Conservation (phyloP, 192 early-diverging fungal genomes). For the Backusella westeae region DNA sequence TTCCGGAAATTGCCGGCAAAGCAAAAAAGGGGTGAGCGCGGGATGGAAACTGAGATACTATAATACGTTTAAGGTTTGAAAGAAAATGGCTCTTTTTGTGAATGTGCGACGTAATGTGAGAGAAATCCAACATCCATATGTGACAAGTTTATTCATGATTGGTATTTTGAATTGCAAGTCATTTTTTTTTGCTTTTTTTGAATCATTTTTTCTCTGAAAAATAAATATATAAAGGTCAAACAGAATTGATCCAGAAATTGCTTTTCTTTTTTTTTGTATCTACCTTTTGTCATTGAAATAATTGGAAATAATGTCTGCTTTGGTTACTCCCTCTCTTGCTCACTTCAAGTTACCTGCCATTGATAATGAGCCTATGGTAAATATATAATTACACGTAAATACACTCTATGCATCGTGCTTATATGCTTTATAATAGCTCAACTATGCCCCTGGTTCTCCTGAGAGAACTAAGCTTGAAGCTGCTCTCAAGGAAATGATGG, state of each 20-base stretch:
- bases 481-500: conserved; percentile 76
- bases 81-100: neutral
- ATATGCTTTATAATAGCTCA: conserved; percentile 38
- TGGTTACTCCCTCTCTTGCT: conserved; percentile 60
- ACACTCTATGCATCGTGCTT: neutral
- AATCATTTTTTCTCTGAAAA: neutral
- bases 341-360: conserved; percentile 80
- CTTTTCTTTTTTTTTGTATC: neutral
- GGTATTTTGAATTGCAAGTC: conserved; percentile 1
- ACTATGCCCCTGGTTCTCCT: conserved; percentile 70
- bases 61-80: neutral
- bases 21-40: neutral
- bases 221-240: neutral
- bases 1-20: conserved; percentile 2
- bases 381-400: neutral
- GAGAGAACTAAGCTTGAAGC: conserved; percentile 73
- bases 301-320: neutral
- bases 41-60: neutral
- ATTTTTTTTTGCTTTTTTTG: neutral
- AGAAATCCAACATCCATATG: neutral
- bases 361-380: conserved; percentile 84
- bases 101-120: neutral
- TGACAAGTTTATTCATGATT: neutral
- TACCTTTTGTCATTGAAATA: neutral
- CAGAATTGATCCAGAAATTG: neutral